Evolutionary conservation across 768 basidiomycete species (phyloP).

Genomic region (Fomitopsis pulvina): DNA sequence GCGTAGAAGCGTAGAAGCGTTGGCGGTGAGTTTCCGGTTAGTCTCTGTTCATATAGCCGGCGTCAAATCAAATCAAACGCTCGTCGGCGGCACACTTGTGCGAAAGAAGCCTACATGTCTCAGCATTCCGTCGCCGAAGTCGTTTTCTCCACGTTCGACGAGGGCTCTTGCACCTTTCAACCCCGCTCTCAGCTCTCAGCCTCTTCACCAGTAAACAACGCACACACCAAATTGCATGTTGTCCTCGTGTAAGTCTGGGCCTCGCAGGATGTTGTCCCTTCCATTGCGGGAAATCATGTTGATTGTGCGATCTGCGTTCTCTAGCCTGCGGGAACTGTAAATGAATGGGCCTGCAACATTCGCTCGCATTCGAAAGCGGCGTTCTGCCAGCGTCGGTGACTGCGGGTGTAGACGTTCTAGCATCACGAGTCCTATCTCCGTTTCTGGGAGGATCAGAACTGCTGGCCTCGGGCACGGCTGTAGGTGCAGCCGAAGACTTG

Average conservation of each 20-base stretch:
- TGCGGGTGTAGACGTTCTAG: no score
- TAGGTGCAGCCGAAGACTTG: no score
- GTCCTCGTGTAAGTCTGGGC: constrained; percentile 10
- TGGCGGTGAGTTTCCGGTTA: not conserved
- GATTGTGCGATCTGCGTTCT: not conserved
- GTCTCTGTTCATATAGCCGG: not conserved
- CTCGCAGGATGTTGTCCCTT: constrained; percentile 12
- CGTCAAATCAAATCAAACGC: constrained; percentile 37
- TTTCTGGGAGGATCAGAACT: no score
- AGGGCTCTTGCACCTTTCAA: constrained; percentile 58
- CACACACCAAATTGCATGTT: constrained; percentile 2
- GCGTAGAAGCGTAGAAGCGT: constrained; percentile 1
- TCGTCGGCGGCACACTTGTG: constrained; percentile 35
- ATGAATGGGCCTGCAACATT: not conserved
- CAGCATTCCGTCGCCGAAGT: constrained; percentile 53
- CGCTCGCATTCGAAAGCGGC: not conserved
- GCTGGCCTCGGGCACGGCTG: no score
- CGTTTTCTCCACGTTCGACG: constrained; percentile 44
- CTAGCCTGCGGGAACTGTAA: not conserved
- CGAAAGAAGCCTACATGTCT: constrained; percentile 54
- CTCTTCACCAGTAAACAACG: constrained; percentile 59
- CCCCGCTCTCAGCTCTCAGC: constrained; percentile 49
- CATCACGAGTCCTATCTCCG: no score
- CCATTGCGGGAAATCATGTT: not conserved
- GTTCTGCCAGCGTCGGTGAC: no score